Evolutionary conservation across 2,329 filamentous ascomycete species (phyloP).

Genomic region (Alternaria ventricosa): DNA sequence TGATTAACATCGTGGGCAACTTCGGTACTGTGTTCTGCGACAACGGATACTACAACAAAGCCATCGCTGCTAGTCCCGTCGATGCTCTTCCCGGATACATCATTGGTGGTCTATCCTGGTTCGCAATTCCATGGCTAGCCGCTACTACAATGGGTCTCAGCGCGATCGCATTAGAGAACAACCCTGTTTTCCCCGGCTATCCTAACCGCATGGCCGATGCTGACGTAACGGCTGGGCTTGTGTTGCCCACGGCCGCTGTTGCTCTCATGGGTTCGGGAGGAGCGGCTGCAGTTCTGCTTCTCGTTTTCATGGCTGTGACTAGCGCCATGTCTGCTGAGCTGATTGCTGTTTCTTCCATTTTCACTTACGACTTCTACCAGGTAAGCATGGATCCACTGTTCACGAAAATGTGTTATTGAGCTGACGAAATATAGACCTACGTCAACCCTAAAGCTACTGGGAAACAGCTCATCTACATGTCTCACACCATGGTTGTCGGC

Average conservation of each 20-base stretch:
- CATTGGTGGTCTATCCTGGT: slow-evolving; percentile 85
- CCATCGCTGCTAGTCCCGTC: slow-evolving; percentile 84
- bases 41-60: slow-evolving; percentile 90
- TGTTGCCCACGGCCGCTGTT: slow-evolving; percentile 84
- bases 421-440: slow-evolving; percentile 55
- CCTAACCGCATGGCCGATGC: slow-evolving; percentile 73
- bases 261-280: slow-evolving; percentile 83
- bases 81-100: slow-evolving; percentile 89
- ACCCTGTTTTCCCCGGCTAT: slow-evolving; percentile 74
- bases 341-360: slow-evolving; percentile 86
- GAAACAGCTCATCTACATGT: slow-evolving; percentile 78
- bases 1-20: slow-evolving; percentile 87
- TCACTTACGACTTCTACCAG: slow-evolving; percentile 87
- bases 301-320: slow-evolving; percentile 91
- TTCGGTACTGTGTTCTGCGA: slow-evolving; percentile 86
- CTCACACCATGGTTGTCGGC: slow-evolving; percentile 73
- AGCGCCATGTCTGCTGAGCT: slow-evolving; percentile 82
- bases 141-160: slow-evolving; percentile 88
- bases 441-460: slow-evolving; percentile 79
- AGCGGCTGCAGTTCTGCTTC: slow-evolving; percentile 76
- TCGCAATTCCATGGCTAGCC: slow-evolving; percentile 88
- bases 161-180: slow-evolving; percentile 78
- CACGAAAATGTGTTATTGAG: accelerated
- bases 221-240: slow-evolving; percentile 82
- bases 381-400: slow-evolving; percentile 49